Evolutionary conservation across 768 basidiomycete genomes (phyloP), one percentile per base, ranked within the genome.

Genomic region (Steccherinum ochraceum): DNA sequence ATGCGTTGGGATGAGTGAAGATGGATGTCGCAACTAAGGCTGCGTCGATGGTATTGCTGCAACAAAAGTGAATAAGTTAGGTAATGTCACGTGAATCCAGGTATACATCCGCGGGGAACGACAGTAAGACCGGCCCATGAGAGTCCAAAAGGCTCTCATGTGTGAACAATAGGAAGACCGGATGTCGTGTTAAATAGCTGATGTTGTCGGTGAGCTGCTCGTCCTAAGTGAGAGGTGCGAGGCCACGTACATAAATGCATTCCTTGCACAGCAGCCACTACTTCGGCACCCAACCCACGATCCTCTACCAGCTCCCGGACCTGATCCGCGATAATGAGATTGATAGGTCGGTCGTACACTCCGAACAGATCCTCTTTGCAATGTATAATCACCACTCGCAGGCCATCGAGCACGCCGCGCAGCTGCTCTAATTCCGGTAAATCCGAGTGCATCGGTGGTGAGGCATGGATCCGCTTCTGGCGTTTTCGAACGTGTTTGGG

Each of bases 351-450:
- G 44, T 78, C 76, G 40, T 68, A 67, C 18, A 68, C 68, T 12
- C 65, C 64, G n/a, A 73, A 67, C 48, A 86, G 67, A 41, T 79
- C 75, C 53, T 91, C 90, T 63, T 97, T 96, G 73, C 90, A 90
- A 61, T 96, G 93, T 40, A 81, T 89, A 50, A 96, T 71, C 63
- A 80, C 91, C n/a, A 96, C 74, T 24, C 74, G 71, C 24, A 91
- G 61, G 10, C 83, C 86, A 3, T 67, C 57, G 24, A 91, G 68
- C 11, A 76, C 74, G 40, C 77, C 78, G 3, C 68, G 67, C 25
- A 84, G 58, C 23, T 78, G 75, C 7, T 77, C 30, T 7, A 18
- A 18, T 43, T 43, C 72, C 1, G 69, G 57, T n/a, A n/a, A n/a
- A 5, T 54, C 16, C 24, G 45, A 51, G 5, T 69, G 54, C 2